Conservation (phyloP, 306 rosid genomes). For the Cucurbita pepo region DNA sequence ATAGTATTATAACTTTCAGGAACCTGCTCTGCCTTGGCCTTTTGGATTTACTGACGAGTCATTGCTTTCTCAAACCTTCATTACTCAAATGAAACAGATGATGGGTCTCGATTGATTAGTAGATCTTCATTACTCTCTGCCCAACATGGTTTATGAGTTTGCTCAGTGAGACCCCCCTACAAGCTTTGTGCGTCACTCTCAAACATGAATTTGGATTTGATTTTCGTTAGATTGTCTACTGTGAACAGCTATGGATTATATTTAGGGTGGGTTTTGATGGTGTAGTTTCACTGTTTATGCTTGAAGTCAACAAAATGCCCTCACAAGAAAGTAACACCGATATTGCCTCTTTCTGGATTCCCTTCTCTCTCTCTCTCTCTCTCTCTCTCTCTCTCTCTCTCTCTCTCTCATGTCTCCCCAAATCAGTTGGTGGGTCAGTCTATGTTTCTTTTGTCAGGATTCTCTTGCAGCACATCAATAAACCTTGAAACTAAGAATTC, state of each 20-base stretch:
- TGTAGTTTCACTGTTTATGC: conserved; percentile 14
- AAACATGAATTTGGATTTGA: not conserved
- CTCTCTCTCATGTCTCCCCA: conserved; percentile 38
- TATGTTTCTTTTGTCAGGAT: conserved; percentile 89
- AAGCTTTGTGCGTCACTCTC: not conserved
- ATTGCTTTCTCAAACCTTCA: not conserved
- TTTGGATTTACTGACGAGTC: not conserved
- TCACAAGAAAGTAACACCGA: conserved; percentile 74
- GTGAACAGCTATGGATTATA: conserved; percentile 17
- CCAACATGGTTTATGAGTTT: conserved; percentile 43
- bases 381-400: conserved; percentile 13
- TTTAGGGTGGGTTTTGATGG: not conserved
- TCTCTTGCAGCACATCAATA: conserved; percentile 44
- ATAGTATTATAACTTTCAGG: not conserved
- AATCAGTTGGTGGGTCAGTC: conserved; percentile 77
- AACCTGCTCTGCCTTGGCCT: not conserved
- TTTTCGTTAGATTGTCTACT: conserved; percentile 14
- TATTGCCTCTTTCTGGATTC: conserved; percentile 70
- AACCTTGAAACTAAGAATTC: conserved; percentile 23
- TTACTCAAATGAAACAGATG: not conserved
- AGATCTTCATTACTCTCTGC: conserved; percentile 19
- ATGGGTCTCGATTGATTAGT: not conserved
- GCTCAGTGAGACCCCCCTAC: conserved; percentile 15
- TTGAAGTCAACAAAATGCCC: conserved; percentile 44
- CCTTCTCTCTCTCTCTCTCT: conserved; percentile 29